phyloP scores from a whole-genome alignment of 2,329 filamentous ascomycete species.

The Neopestalotiopsis sp. region DNA sequence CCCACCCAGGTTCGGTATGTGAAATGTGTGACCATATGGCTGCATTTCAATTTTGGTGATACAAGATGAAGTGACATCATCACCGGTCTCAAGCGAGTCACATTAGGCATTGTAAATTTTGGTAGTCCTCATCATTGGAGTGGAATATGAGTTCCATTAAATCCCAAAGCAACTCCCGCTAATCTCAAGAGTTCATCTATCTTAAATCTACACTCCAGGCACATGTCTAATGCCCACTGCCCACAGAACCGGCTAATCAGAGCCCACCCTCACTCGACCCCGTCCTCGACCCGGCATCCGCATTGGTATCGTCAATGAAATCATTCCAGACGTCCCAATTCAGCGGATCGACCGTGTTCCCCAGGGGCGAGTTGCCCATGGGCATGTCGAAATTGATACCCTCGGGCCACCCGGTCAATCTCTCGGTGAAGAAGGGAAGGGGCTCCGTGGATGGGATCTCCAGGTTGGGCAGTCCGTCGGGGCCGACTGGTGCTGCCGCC shows the following conservation, averaged over 20 bases:
- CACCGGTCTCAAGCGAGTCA: no score
- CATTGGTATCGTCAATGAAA: constrained; percentile 46
- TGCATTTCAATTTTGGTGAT: no score
- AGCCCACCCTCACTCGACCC: constrained; percentile 29
- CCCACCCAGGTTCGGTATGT: no score
- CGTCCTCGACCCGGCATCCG: constrained; percentile 32
- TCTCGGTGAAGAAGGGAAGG: not conserved
- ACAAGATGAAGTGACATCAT: no score
- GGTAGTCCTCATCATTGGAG: not conserved
- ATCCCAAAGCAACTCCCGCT: not conserved
- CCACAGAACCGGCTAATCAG: not conserved
- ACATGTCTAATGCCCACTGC: not conserved
- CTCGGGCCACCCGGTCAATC: constrained; percentile 19
- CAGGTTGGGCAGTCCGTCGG: not conserved
- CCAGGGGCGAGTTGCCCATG: constrained; percentile 22
- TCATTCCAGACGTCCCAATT: constrained; percentile 50
- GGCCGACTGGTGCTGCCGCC: not conserved
- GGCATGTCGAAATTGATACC: constrained; percentile 30
- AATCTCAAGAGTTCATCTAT: not conserved
- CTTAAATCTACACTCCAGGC: not conserved
- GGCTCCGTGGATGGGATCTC: not conserved
- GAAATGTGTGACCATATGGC: no score
- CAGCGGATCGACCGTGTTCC: constrained; percentile 27
- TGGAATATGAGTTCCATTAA: not conserved
- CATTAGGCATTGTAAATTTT: no score